Evolutionary conservation across 148 eudicot species (phyloP), one percentile per base, ranked within the genome.

Genomic region (Rhododendron henanense): DNA sequence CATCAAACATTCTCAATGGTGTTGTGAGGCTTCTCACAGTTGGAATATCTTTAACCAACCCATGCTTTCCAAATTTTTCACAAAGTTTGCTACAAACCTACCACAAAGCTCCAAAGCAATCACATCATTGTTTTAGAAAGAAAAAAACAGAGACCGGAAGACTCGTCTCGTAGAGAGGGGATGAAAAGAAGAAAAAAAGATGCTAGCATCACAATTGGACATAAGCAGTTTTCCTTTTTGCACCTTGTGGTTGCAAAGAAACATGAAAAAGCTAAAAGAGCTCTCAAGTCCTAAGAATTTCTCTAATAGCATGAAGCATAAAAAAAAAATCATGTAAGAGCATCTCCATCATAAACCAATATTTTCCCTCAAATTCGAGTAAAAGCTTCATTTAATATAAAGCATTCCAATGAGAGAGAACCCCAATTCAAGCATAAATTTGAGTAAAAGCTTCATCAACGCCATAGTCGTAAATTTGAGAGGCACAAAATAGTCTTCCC

Each of bases 41-140:
- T 3, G 97, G 96, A 84, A 91, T 91, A 81, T 88, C 93, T 89
- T 97, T 97, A n/a, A 93, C 93, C 76, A 97, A 86, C 37, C 98
- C 99, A 88, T 97, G 99, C 92, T 96, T 97, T 77, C 95, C 97
- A 88, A 97, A 97, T 88, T 93, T 95, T 83, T 97, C 98, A 82
- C 93, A 94, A 63, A 97, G 83, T 73, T 28, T 94, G 82, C 95
- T 85, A 86, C 99, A 97, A 51, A 92, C 97, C 99, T 97, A 84
- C 71, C 81, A 88, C 13, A 80, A 21, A 81, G 16, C 84, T 4
- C 50, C 23, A 50, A 3, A 7, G 10, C 88, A 78, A 48, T 44
- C 37, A 39, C 76, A 79, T 19, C 51, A 59, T 45, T 16, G 65
- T n/a, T 59, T 39, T 7, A 39, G 19, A 39, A 10, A 61, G 37